A percentile compares a stretch with the other conserved stretches of the same genome.
phyloP scores from a whole-genome alignment of 768 basidiomycete genomes.

The Trametes maxima region DNA sequence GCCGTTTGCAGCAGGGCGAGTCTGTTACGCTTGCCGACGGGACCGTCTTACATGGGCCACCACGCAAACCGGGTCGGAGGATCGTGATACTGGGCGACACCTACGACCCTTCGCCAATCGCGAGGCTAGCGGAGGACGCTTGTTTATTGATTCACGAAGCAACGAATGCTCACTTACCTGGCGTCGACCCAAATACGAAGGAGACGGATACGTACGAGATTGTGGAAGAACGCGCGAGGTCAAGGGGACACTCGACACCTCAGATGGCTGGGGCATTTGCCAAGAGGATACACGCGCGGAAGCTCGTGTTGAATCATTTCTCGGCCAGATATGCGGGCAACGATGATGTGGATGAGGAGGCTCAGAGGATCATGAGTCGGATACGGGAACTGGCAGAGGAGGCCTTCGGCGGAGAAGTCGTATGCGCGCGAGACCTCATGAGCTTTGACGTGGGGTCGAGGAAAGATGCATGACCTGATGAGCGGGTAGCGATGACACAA shows the following conservation, averaged over 20 bases:
- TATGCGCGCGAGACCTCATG: constrained; percentile 79
- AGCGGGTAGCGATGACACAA: constrained; percentile 23
- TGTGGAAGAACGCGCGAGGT: constrained; percentile 65
- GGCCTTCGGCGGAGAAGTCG: constrained; percentile 56
- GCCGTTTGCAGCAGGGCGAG: constrained; percentile 65
- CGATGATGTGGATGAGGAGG: constrained; percentile 50
- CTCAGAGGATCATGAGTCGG: constrained; percentile 60
- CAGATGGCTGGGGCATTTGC: constrained; percentile 89
- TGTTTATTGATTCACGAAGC: constrained; percentile 87
- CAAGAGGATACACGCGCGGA: constrained; percentile 57
- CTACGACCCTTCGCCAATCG: constrained; percentile 72
- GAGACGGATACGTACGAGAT: constrained; percentile 57
- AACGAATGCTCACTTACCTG: constrained; percentile 82
- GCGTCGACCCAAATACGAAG: constrained; percentile 61
- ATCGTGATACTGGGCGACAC: constrained; percentile 86
- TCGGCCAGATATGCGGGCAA: constrained; percentile 78
- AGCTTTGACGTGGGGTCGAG: constrained; percentile 56
- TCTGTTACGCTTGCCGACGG: constrained; percentile 69
- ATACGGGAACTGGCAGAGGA: constrained; percentile 58
- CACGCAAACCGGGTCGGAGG: constrained; percentile 68
- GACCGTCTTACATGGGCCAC: constrained; percentile 68
- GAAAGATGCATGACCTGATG: constrained; percentile 13
- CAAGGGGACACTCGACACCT: constrained; percentile 88
- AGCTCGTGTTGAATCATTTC: constrained; percentile 82
- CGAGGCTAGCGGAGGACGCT: constrained; percentile 58